phyloP scores from a whole-genome alignment of 192 early-diverging fungal genomes.

The Spinellus fusiger region DNA sequence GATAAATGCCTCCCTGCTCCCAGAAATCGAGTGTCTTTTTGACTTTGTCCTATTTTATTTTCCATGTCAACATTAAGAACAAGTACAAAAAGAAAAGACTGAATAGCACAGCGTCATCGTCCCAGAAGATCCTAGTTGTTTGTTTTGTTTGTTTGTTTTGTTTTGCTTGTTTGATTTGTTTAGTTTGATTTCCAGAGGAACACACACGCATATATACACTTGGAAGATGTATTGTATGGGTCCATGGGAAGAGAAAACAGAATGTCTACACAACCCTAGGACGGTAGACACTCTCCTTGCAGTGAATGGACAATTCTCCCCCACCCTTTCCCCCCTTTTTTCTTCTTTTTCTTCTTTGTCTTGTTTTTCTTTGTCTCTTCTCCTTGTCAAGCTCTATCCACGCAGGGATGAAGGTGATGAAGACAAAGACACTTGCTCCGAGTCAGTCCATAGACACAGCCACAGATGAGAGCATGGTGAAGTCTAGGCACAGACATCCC shows the following conservation, averaged over 20 bases:
- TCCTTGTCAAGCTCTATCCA: no score
- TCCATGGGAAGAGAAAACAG: neutral
- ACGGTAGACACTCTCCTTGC: neutral
- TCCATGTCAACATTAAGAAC: neutral
- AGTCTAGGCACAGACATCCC: no score
- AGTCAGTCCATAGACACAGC: neutral
- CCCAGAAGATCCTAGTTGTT: no score
- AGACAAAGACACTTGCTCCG: no score
- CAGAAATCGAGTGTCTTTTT: constrained; percentile 40
- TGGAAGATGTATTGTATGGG: neutral
- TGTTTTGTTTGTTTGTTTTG: neutral
- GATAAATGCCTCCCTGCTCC: constrained; percentile 29
- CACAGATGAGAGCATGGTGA: neutral
- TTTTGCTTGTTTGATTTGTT: neutral
- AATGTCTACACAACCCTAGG: neutral
- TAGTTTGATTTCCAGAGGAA: neutral
- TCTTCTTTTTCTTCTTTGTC: neutral
- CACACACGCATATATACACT: neutral
- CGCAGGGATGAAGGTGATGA: no score
- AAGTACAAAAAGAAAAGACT: constrained; percentile 5
- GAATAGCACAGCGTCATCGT: no score
- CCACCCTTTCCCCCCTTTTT: neutral
- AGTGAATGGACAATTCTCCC: neutral
- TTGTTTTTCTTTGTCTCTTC: neutral
- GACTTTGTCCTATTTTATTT: constrained; percentile 32